Conservation (phyloP, 441 rosid species). For the Omphalea diandra region DNA sequence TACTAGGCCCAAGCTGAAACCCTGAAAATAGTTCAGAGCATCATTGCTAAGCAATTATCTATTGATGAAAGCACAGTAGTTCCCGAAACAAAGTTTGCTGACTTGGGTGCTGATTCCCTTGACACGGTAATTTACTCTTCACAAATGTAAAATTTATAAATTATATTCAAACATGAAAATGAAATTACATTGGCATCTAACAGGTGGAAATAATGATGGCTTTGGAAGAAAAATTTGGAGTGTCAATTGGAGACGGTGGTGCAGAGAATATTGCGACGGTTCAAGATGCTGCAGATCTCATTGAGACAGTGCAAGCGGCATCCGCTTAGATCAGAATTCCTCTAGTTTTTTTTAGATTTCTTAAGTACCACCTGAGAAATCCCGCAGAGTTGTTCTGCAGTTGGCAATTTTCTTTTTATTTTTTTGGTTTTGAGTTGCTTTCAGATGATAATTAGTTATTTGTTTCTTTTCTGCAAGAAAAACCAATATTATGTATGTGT, state of each 20-base stretch:
- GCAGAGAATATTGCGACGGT: slow-evolving; percentile 58
- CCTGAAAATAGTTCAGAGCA: slow-evolving; percentile 49
- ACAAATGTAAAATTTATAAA: no score
- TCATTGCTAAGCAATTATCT: slow-evolving; percentile 65
- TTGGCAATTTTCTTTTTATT: slow-evolving; percentile 1
- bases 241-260: slow-evolving; percentile 58
- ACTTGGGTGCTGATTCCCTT: slow-evolving; percentile 76
- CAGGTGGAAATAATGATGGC: slow-evolving; percentile 75
- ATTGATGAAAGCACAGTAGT: slow-evolving; percentile 49
- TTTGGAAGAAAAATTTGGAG: slow-evolving; percentile 60
- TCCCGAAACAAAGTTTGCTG: slow-evolving; percentile 61
- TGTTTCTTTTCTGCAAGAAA: slow-evolving; percentile 5
- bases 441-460: not conserved
- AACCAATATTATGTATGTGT: not conserved
- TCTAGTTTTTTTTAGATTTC: slow-evolving; percentile 4
- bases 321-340: slow-evolving; percentile 18
- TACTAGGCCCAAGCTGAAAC: slow-evolving; percentile 50
- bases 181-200: not conserved
- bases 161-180: no score
- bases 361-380: slow-evolving; percentile 12
- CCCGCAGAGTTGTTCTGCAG: slow-evolving; percentile 10
- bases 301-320: slow-evolving; percentile 50
- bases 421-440: not conserved
- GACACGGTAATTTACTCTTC: slow-evolving; percentile 42
- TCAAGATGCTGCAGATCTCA: slow-evolving; percentile 65